Conservation (phyloP, 768 basidiomycete genomes). For the Suillus decipiens region DNA sequence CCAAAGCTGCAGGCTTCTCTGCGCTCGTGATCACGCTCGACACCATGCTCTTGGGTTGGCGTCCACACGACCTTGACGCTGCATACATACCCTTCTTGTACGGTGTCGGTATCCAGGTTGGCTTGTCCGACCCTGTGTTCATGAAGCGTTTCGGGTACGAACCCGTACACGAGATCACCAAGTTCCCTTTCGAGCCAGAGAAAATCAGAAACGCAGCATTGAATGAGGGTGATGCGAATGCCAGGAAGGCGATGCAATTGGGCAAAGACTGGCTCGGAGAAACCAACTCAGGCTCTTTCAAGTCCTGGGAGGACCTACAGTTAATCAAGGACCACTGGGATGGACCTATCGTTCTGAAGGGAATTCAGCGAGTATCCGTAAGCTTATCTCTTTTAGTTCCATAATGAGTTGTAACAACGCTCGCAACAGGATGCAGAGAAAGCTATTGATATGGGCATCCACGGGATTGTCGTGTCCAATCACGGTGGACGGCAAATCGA, state of each 20-base stretch:
- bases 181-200: constrained; percentile 61
- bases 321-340: constrained; percentile 76
- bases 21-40: constrained; percentile 81
- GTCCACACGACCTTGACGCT: constrained; percentile 69
- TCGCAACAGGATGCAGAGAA: constrained; percentile 47
- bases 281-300: constrained; percentile 60
- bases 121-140: constrained; percentile 75
- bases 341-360: constrained; percentile 76
- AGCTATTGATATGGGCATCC: constrained; percentile 43
- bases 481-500: constrained; percentile 72
- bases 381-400: constrained; percentile 19
- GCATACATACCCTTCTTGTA: constrained; percentile 68
- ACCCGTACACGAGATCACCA: constrained; percentile 38
- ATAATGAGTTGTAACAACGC: background rate
- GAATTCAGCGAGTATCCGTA: constrained; percentile 67
- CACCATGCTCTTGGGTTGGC: constrained; percentile 73
- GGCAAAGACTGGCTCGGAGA: constrained; percentile 67
- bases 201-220: constrained; percentile 42
- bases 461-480: constrained; percentile 51
- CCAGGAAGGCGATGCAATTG: constrained; percentile 42
- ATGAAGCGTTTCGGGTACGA: constrained; percentile 58
- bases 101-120: constrained; percentile 67
- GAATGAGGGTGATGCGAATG: constrained; percentile 49
- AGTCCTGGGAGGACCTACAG: constrained; percentile 70
- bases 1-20: constrained; percentile 64